Base-by-base conservation (phyloP, 208 protist genomes). In the Acanthamoeba castellanii region DNA sequence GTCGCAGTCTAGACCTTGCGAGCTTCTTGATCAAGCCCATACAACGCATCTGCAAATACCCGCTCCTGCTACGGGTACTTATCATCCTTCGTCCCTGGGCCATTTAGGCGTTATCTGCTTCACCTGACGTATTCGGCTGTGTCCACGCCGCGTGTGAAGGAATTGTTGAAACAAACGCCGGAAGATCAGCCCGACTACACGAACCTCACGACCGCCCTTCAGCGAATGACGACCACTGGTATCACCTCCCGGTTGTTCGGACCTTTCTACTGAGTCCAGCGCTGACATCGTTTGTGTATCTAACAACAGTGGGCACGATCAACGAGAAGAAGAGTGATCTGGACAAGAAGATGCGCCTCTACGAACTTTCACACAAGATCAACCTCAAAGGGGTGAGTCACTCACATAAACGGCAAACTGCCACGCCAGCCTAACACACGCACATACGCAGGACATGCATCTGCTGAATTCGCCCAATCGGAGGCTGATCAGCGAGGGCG, bases 1-100 rank as follows among this genome's bases (percentile, higher is more conserved):
- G 34, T 22, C 66, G 70, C 9, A 94, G 52, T 47, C 11, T 94
- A 3, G 66, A 84, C 52, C 55, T 94, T 1, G 6, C 22, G 16
- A n/a, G 47, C 42, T 94, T 85, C 59, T 25, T 94, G 20, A 94
- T 94, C 91, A 94, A 94, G 37, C 52, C 57, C 16, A 85, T 94
- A 20, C 91, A 94, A 27, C 25, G 91, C 55, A 94, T 94, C 22
- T 94, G 91, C 57, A 94, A 94, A 42, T 94, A 94, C 85, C 91
- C 91, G 20, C 50, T 94, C 13, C 74, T 94, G 34, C 68, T 94
- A 0, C 50, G 70, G 20, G 90, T 52, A 82, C 59, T 0, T 34
- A n/a, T 55, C 30, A 11, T n/a, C 16, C 20, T 13, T 90, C 42
- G 27, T 37, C 25, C 70, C 0, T 72, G 0, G 13, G 47, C 3